Evolutionary conservation across 768 basidiomycete species (phyloP), one percentile per base, ranked within the genome.

Genomic region (Rhodotorula kratochvilovae): DNA sequence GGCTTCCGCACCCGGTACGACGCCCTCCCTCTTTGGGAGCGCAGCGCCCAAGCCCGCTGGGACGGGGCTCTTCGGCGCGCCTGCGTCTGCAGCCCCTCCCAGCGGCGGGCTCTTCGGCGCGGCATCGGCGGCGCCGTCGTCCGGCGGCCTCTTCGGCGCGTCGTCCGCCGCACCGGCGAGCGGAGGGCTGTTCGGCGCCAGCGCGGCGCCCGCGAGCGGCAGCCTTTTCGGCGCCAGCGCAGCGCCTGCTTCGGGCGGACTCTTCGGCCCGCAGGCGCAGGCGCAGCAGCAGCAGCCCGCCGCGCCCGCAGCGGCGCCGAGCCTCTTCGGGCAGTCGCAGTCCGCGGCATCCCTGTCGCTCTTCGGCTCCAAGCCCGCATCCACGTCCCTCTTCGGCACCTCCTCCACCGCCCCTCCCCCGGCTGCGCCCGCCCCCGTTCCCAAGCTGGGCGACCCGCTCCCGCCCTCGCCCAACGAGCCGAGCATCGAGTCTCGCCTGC

Each of bases 401-500:
- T 31, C 70, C 77, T 11, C 76, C 15, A 43, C 58, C 23, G 27
- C 25, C 11, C 21, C 25, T 35, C 66, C 48, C 35, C 60, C 17
- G 67, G 72, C 27, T 58, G 80, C 46, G 2, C 36, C 46, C 12
- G 33, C 53, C 81, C 77, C 67, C 76, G 78, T 75, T 77, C 84
- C 48, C 74, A 83, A 72, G 75, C 82, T 59, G 83, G 85, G 13
- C 81, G 82, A 60, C 79, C 80, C 19, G 62, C 82, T 10, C 77
- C 79, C 25, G 70, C 82, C 6, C 79, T 80, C 46, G 83, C 84
- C 74, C 83, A 84, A 61, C 85, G 86, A 69, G 83, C 83, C n/a
- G 87, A 88, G 50, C n/a, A 72, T 79, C 83, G 87, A 13, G 86
- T 87, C 68, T 81, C 82, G 21, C 87, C 87, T 92, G 33, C 87